Evolutionary conservation across 2,329 filamentous ascomycete species (phyloP).

Genomic region (Pseudogymnoascus sp.): DNA sequence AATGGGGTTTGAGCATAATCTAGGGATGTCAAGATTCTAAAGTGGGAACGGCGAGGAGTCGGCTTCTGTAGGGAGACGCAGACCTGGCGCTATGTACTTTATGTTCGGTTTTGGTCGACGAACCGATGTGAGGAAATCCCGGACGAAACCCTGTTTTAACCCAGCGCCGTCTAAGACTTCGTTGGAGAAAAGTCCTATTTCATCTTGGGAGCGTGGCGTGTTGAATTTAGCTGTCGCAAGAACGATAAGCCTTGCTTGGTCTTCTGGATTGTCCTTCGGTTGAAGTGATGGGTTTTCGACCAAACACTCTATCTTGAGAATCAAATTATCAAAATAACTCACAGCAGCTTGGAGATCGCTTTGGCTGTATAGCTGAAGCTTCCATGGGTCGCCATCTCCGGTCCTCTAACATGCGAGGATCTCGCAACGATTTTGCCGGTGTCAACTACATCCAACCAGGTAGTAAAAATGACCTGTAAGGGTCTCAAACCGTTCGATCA

Average conservation of each 20-base stretch:
- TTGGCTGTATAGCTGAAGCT: constrained; percentile 15
- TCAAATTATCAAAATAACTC: constrained; percentile 12
- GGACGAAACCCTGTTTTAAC: constrained; percentile 12
- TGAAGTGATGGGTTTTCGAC: constrained; percentile 9
- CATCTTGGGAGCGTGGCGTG: neutral
- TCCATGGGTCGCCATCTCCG: constrained; percentile 14
- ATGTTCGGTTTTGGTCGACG: constrained; percentile 12
- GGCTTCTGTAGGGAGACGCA: constrained; percentile 9
- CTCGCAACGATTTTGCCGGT: constrained; percentile 15
- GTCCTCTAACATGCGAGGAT: neutral
- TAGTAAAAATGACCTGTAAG: constrained; percentile 18
- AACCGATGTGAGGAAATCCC: constrained; percentile 12
- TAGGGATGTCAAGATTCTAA: constrained; percentile 1
- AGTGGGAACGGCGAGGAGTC: constrained; percentile 9
- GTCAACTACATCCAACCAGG: constrained; percentile 17
- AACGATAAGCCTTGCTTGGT: constrained; percentile 12
- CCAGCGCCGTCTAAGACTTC: constrained; percentile 11
- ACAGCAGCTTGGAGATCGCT: constrained; percentile 7
- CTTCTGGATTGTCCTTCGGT: constrained; percentile 11
- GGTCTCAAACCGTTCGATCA: constrained; percentile 18
- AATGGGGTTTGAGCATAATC: neutral
- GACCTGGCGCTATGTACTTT: constrained; percentile 13
- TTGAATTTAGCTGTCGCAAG: constrained; percentile 10
- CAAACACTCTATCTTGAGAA: constrained; percentile 12
- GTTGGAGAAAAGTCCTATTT: constrained; percentile 11